Percentiles rank a stretch among this genome's conserved stretches.
These are phyloP conservation scores for Amaranthus tricolor DNA, from an alignment of 179 eudicot genomes.

Conservation along the genomic window DNA sequence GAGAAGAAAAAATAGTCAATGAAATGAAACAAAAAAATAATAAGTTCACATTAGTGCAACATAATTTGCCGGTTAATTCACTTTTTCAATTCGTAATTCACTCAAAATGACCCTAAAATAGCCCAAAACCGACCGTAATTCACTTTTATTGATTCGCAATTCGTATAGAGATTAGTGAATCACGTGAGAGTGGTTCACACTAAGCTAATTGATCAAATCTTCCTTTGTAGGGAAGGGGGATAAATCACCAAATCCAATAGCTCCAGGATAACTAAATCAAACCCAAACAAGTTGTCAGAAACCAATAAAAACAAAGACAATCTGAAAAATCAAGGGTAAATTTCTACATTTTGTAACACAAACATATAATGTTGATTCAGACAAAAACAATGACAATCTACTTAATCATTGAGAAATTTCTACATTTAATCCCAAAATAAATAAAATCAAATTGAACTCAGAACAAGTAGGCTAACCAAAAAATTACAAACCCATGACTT, in stretches of 20 bases:
- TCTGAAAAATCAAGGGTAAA: neutral
- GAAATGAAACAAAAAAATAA: neutral
- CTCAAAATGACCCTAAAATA: too few species aligned
- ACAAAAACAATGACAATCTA: too few species aligned
- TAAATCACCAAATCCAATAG: too few species aligned
- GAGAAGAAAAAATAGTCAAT: conserved; percentile 12
- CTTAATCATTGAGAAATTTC: neutral
- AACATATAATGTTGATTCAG: too few species aligned
- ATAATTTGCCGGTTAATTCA: too few species aligned
- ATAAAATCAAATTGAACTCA: neutral
- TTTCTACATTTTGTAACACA: neutral
- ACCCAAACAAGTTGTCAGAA: conserved; percentile 1
- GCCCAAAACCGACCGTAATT: too few species aligned
- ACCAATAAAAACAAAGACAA: conserved; percentile 3
- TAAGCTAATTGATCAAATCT: neutral
- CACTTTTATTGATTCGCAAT: too few species aligned
- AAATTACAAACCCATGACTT: neutral
- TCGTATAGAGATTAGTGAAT: too few species aligned
- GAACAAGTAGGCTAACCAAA: neutral
- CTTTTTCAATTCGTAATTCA: too few species aligned
- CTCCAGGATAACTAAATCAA: neutral
- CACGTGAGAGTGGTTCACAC: neutral
- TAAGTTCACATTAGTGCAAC: neutral
- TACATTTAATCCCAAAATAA: neutral
- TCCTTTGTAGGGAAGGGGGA: too few species aligned